Evolutionary conservation across 495 filamentous ascomycete species (phyloP).

Genomic region (Oidiodendron maius): DNA sequence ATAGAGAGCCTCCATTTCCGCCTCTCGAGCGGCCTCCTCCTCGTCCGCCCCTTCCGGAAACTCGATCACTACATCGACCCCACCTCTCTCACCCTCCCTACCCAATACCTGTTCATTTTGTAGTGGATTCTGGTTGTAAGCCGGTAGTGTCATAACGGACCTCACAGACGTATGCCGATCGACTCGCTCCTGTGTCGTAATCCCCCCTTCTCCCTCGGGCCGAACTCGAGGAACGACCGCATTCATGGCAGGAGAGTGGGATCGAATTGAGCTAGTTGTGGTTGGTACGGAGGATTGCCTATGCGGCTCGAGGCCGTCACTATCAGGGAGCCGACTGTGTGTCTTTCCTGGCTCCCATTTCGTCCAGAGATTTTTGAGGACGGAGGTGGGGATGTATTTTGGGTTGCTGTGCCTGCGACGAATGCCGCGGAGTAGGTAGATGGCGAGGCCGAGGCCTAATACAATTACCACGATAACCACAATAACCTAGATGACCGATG

Average conservation of each 20-base stretch:
- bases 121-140: constrained; percentile 62
- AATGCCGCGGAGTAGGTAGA: constrained; percentile 41
- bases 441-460: constrained; percentile 35
- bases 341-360: constrained; percentile 45
- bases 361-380: constrained; percentile 54
- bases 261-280: constrained; percentile 7
- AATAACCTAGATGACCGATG: neutral
- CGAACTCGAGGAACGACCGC: constrained; percentile 10
- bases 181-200: constrained; percentile 36
- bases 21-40: constrained; percentile 76
- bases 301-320: constrained; percentile 21
- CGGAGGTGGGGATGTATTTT: constrained; percentile 51
- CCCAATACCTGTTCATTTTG: constrained; percentile 81
- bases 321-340: constrained; percentile 16
- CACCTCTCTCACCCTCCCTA: constrained; percentile 84
- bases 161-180: constrained; percentile 82
- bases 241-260: constrained; percentile 9
- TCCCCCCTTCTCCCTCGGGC: constrained; percentile 2
- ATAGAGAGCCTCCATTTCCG: constrained; percentile 89
- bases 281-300: neutral
- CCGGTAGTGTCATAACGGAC: constrained; percentile 86
- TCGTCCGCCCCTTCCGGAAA: constrained; percentile 49
- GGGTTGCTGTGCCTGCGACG: constrained; percentile 39
- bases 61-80: constrained; percentile 89
- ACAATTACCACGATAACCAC: constrained; percentile 33